Base-by-base conservation (phyloP, 345 rosid genomes). In the Garcia nutans region DNA sequence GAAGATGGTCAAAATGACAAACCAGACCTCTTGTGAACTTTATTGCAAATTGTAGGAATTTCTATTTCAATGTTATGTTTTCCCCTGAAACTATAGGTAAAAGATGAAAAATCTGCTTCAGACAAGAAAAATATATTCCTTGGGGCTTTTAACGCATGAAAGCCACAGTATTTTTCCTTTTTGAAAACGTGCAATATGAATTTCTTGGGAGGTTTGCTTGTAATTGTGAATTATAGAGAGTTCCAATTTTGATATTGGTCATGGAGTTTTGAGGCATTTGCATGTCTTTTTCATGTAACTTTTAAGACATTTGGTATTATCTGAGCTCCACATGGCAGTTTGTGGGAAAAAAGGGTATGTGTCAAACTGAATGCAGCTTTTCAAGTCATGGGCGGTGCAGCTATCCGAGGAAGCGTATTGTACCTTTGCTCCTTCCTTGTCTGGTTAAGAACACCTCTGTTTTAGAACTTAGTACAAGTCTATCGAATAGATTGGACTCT, bases 11-110 rank as follows among this genome's bases (percentile, higher is more conserved):
- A 63, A 24, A 28, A 28, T 1, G 57, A 58, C 52, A 31, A 17
- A 22, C 17, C 44, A 28, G 44, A 11, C 41, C 75, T 63, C 57
- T 41, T 77, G 75, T 64, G 58, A 52, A 70, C 60, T 15, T 41
- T 44, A 60, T 10, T 41, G 31, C 71, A 61, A 45, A 47, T 45
- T 33, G 22, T 69, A 28, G 33, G 37, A 45, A 31, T 60, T 45
- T 65, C 22, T 11, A 22, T 52, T 49, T 28, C 67, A 60, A 10
- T 42, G 10, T 41, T 0, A 8, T 67, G 37, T 45, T 75, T 44
- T 66, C 13, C 11, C 57, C 58, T 37, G 16, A 23, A 42, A 42
- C 50, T 68, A 28, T 24, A 47, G 59, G n/a, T 17, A 54, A 54
- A 17, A 17, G n/a, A 19, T 17, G 58, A 54, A 54, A 15, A 54